Percentiles rank a stretch among this genome's conserved stretches.
These are phyloP conservation scores for Artemisia argyi DNA, from an alignment of 129 eudicot species.

Conservation along the genomic window DNA sequence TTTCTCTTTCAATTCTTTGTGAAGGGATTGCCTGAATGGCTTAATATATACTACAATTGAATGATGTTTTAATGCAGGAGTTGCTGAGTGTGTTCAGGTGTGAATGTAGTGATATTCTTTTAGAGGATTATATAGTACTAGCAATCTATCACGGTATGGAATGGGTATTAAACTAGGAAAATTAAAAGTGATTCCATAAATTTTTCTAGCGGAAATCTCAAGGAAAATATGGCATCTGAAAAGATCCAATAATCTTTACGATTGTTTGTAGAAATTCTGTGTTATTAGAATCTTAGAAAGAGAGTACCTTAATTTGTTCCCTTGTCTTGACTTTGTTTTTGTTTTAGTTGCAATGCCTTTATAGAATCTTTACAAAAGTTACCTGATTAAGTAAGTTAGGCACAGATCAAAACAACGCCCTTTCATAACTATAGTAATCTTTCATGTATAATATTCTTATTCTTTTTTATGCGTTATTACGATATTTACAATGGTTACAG, in stretches of 20 bases:
- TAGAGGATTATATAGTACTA: not conserved
- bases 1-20: not conserved
- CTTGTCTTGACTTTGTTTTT: not conserved
- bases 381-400: not conserved
- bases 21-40: too few species aligned
- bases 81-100: not conserved
- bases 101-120: not conserved
- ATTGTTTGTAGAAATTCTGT: not conserved
- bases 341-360: not conserved
- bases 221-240: not conserved
- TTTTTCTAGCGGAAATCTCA: not conserved
- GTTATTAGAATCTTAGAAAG: not conserved
- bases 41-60: not conserved
- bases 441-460: not conserved
- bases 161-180: not conserved
- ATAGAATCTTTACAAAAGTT: not conserved
- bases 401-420: not conserved
- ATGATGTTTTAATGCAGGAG: not conserved
- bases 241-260: conserved; percentile 6
- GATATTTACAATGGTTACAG: not conserved
- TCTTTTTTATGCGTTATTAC: not conserved
- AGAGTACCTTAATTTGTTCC: conserved; percentile 1
- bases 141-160: not conserved
- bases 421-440: not conserved
- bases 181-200: conserved; percentile 6